These are phyloP conservation scores for Tetrapisispora pingtungensis DNA, from an alignment of 805 yeast species.

Conservation along the genomic window DNA sequence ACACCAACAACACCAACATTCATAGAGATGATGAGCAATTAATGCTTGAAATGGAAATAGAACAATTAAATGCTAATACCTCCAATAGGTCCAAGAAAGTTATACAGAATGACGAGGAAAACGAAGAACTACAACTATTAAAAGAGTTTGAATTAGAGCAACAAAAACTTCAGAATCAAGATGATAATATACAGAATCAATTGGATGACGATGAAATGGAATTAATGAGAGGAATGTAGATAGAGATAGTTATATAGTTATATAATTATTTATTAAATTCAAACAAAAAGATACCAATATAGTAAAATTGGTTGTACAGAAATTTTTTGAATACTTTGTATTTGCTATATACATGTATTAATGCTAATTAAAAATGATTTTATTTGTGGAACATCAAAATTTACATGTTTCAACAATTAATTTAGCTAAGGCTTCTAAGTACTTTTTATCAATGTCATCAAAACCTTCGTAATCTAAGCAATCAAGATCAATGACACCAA, in stretches of 20 bases:
- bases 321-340: too few relatives aligned
- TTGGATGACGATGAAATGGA: not conserved
- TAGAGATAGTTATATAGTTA: not conserved
- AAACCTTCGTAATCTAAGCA: constrained; percentile 60
- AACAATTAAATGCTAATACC: not conserved
- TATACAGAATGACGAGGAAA: too few relatives aligned
- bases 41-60: not conserved
- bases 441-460: constrained; percentile 46
- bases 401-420: constrained; percentile 44
- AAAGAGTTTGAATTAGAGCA: constrained; percentile 2
- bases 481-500: constrained; percentile 85
- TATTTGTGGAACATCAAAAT: constrained; percentile 21
- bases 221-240: constrained; percentile 1
- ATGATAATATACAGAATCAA: constrained; percentile 4
- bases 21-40: not conserved
- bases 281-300: too few relatives aligned
- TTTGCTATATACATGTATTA: not conserved
- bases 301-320: too few relatives aligned
- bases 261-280: not conserved
- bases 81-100: too few relatives aligned
- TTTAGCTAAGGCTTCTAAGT: constrained; percentile 50
- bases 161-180: constrained; percentile 1
- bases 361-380: too few relatives aligned
- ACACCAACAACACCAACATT: too few relatives aligned
- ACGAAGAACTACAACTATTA: too few relatives aligned